Percentiles rank a stretch among this genome's conserved stretches.
These are phyloP conservation scores for Rhizopogon vulgaris DNA, from an alignment of 768 basidiomycete species.

Conservation along the genomic window DNA sequence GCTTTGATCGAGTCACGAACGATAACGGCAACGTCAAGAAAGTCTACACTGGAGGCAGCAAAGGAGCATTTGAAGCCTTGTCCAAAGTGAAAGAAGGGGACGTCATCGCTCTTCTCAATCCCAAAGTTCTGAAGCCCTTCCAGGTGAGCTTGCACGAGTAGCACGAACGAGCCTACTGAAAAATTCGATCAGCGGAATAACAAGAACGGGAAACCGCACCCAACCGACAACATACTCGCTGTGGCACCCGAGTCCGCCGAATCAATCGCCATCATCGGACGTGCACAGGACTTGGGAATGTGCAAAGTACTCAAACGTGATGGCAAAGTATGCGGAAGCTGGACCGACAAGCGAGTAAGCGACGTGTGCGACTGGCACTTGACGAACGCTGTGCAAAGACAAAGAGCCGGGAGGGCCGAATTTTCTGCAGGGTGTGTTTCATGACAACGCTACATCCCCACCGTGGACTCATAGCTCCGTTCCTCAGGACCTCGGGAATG, in stretches of 20 bases:
- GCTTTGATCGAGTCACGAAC: slow-evolving; percentile 47
- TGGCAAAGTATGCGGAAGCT: slow-evolving; percentile 75
- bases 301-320: slow-evolving; percentile 75
- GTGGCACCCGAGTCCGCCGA: slow-evolving; percentile 79
- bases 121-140: slow-evolving; percentile 79
- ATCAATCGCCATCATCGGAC: slow-evolving; percentile 80
- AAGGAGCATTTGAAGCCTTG: slow-evolving; percentile 86
- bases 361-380: slow-evolving; percentile 93
- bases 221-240: slow-evolving; percentile 75
- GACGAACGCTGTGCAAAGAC: slow-evolving; percentile 69
- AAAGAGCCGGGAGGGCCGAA: slow-evolving; percentile 75
- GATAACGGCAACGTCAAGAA: slow-evolving; percentile 51
- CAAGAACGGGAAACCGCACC: slow-evolving; percentile 58
- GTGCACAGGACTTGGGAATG: slow-evolving; percentile 81
- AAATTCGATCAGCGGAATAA: slow-evolving; percentile 25
- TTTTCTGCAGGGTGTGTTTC: slow-evolving; percentile 70
- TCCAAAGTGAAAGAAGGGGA: slow-evolving; percentile 85
- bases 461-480: background rate
- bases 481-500: slow-evolving; percentile 68
- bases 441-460: background rate
- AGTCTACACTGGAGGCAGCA: slow-evolving; percentile 81
- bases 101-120: slow-evolving; percentile 86
- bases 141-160: slow-evolving; percentile 43
- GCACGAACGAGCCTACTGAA: background rate
- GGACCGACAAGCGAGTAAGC: slow-evolving; percentile 86